phyloP scores from a whole-genome alignment of 108 stramenopile species.

The Skeletonema grethae region DNA sequence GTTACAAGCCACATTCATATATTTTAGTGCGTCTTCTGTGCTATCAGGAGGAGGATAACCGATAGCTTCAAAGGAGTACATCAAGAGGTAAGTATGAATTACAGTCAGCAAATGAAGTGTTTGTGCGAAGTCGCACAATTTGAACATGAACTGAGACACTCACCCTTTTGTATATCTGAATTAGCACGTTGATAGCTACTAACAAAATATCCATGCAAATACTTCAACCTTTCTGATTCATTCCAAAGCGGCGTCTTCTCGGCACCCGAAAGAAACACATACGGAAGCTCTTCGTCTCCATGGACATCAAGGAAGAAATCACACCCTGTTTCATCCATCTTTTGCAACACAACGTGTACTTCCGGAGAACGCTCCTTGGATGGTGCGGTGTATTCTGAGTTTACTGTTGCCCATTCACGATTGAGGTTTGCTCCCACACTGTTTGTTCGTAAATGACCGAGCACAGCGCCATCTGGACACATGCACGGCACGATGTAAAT shows the following conservation, averaged over 20 bases:
- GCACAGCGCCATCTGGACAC: conserved; percentile 86
- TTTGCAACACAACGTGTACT: conserved; percentile 73
- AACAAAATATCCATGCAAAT: conserved; percentile 82
- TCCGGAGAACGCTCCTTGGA: conserved; percentile 81
- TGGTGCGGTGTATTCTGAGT: conserved; percentile 72
- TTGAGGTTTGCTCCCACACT: conserved; percentile 85
- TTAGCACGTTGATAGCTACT: conserved; percentile 71
- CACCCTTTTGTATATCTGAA: conserved; percentile 72
- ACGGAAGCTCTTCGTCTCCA: conserved; percentile 89
- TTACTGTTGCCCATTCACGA: conserved; percentile 85
- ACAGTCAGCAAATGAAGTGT: neutral
- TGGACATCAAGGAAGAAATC: conserved; percentile 89
- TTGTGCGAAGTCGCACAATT: neutral
- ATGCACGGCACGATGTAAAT: conserved; percentile 89
- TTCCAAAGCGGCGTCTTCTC: conserved; percentile 79
- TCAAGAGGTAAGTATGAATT: neutral
- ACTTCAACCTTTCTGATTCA: conserved; percentile 50
- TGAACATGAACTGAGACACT: neutral
- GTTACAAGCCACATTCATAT: conserved; percentile 83
- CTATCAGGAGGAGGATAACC: conserved; percentile 72
- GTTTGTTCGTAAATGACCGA: conserved; percentile 86
- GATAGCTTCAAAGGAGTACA: conserved; percentile 14
- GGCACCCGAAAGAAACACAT: conserved; percentile 85
- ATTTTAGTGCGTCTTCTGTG: conserved; percentile 48
- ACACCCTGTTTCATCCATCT: conserved; percentile 83